Conservation (phyloP, 495 filamentous ascomycete genomes). For the Aspergillus diversus region DNA sequence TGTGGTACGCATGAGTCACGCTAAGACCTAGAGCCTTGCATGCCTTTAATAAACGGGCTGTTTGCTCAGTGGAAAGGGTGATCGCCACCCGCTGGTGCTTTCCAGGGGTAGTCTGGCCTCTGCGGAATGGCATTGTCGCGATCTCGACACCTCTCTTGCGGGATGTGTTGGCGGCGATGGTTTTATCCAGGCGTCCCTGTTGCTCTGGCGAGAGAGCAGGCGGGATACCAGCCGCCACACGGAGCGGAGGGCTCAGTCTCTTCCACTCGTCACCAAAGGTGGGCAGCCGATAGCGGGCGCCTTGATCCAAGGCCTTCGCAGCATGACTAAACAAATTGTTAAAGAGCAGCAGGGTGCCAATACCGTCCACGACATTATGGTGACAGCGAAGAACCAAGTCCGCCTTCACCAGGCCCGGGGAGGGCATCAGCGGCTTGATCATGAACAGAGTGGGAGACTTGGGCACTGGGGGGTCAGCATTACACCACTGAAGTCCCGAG, state of each 20-base stretch:
- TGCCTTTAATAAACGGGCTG: slow-evolving; percentile 17
- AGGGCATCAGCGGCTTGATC: slow-evolving; percentile 24
- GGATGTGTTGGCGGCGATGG: slow-evolving; percentile 19
- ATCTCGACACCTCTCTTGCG: slow-evolving; percentile 24
- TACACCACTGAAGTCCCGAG: slow-evolving; percentile 44
- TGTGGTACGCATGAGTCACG: slow-evolving; percentile 35
- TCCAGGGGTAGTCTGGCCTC: slow-evolving; percentile 14
- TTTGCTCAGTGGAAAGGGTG: slow-evolving; percentile 20
- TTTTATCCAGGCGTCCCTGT: slow-evolving; percentile 14
- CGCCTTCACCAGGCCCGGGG: slow-evolving; percentile 15
- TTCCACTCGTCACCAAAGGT: slow-evolving; percentile 27
- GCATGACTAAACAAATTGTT: slow-evolving; percentile 30
- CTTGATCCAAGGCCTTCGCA: slow-evolving; percentile 17
- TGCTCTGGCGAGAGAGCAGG: slow-evolving; percentile 11
- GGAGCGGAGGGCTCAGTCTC: slow-evolving; percentile 31
- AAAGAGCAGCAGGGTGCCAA: slow-evolving; percentile 47
- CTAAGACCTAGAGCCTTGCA: slow-evolving; percentile 23
- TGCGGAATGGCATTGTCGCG: slow-evolving; percentile 25
- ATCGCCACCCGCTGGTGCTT: slow-evolving; percentile 31
- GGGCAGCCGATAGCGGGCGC: slow-evolving; percentile 13
- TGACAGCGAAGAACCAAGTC: slow-evolving; percentile 49
- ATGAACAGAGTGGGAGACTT: slow-evolving; percentile 42
- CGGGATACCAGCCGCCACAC: slow-evolving; percentile 29
- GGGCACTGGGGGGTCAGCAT: slow-evolving; percentile 42
- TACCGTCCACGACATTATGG: slow-evolving; percentile 54